A percentile compares a stretch with the other conserved stretches of the same genome.
Evolutionary conservation across 73 alveolate genomes (phyloP).

Genomic region (Paramecium caudatum): DNA sequence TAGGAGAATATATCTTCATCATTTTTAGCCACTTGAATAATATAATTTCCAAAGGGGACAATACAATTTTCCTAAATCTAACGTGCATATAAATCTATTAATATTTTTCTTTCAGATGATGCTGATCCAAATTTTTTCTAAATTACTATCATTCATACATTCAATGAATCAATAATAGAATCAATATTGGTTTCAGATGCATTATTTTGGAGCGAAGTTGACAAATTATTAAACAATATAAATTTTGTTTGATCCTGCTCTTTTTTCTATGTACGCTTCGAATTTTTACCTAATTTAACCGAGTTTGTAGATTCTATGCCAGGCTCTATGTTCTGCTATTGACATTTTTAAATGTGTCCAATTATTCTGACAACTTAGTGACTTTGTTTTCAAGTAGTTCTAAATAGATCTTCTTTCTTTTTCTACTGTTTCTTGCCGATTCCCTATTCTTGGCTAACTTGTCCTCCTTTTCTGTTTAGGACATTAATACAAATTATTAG

Average conservation of each 20-base stretch:
- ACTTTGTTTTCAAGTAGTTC: constrained; percentile 78
- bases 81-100: constrained; percentile 56
- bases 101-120: constrained; percentile 4
- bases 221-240: constrained; percentile 56
- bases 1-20: constrained; percentile 21
- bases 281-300: background rate
- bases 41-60: constrained; percentile 32
- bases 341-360: constrained; percentile 55
- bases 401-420: constrained; percentile 84
- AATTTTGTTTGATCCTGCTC: constrained; percentile 66
- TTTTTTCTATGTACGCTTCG: constrained; percentile 29
- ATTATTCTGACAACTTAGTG: constrained; percentile 15
- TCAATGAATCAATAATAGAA: constrained; percentile 70
- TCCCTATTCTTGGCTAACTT: constrained; percentile 84
- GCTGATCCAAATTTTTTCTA: constrained; percentile 68
- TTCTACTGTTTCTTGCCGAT: constrained; percentile 87
- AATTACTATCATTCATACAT: background rate
- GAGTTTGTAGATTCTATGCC: constrained; percentile 21
- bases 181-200: constrained; percentile 71
- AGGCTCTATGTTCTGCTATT: constrained; percentile 19
- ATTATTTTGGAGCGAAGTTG: constrained; percentile 52
- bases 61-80: constrained; percentile 58
- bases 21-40: background rate
- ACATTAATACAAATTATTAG: constrained; percentile 5
- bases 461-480: constrained; percentile 64